Base-by-base conservation (phyloP, 306 rosid species). In the Gastrolobium villosum region DNA sequence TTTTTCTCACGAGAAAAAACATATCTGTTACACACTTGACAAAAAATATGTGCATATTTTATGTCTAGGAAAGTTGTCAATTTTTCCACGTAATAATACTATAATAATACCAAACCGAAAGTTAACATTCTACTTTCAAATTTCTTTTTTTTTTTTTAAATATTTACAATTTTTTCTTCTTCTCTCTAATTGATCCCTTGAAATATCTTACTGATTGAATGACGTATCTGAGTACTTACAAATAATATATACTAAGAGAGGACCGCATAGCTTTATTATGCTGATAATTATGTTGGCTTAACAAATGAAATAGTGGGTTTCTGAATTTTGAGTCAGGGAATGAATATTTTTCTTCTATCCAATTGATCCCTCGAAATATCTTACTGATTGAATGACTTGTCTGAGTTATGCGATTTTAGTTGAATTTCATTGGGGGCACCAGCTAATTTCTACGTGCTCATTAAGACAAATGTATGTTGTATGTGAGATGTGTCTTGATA, bases 211-310 rank as follows among this genome's bases (percentile, higher is more conserved):
- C 7, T 2, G 10, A 35, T 34, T 37, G 28, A 30, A 5, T 31
- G 6, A 5, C 5, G 0, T 3, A 20, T 20, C 32, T 7, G 10
- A 60, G 20, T 60, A 28, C 28, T 34, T 11, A 5, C 10, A 6
- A 30, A 57, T 15, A 57, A 8, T 20, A 8, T 20, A 8, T 65
- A 43, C 53, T 43, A 11, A 9, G 8, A 4, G 36, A 26, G n/a
- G 50, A 36, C 39, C 5, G 37, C 14, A n/a, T 32, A 48, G n/a
- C 55, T 66, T 71, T 70, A 39, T 37, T 13, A 39, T 70, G 61
- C 39, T 30, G 44, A 56, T 74, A 45, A 60, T 74, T 74, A 44
- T 74, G 67, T 60, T 74, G 37, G 62, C 4, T 15, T 9, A 15
- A 28, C 10, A 30, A 44, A 5, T n/a, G 3, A 44, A 4, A n/a